These are phyloP conservation scores for Fusarium pilosicola DNA, from an alignment of 2,329 filamentous ascomycete genomes.

Conservation along the genomic window DNA sequence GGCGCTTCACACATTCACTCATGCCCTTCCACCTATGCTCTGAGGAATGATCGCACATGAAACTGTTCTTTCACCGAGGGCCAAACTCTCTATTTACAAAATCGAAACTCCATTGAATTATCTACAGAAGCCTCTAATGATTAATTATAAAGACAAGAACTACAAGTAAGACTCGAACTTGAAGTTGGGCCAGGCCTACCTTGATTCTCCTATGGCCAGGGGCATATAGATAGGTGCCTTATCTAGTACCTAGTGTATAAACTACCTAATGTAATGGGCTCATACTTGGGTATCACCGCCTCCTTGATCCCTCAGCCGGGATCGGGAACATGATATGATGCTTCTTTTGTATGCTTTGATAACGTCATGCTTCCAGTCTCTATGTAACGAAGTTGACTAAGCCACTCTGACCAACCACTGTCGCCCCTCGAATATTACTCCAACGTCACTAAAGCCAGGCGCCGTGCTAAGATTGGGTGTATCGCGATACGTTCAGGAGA, in stretches of 20 bases:
- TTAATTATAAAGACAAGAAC: no score
- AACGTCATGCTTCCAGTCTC: neutral
- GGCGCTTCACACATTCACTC: neutral
- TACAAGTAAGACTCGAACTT: neutral
- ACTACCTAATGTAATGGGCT: neutral
- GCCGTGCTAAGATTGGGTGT: neutral
- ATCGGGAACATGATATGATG: neutral
- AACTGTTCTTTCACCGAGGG: neutral
- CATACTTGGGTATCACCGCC: no score
- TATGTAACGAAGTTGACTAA: neutral
- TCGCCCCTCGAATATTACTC: neutral
- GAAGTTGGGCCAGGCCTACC: neutral
- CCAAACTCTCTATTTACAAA: neutral
- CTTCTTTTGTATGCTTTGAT: neutral
- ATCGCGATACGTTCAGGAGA: neutral
- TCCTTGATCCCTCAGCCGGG: neutral
- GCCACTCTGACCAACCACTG: neutral
- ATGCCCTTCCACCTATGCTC: no score
- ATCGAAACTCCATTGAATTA: neutral
- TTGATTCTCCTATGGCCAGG: no score
- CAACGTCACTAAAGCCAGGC: slow-evolving; percentile 3
- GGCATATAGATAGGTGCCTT: neutral
- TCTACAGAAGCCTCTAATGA: neutral
- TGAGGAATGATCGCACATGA: neutral
- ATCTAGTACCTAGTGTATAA: no score